phyloP scores from a whole-genome alignment of 2,329 filamentous ascomycete genomes.

The Ceratocystis ficicola region DNA sequence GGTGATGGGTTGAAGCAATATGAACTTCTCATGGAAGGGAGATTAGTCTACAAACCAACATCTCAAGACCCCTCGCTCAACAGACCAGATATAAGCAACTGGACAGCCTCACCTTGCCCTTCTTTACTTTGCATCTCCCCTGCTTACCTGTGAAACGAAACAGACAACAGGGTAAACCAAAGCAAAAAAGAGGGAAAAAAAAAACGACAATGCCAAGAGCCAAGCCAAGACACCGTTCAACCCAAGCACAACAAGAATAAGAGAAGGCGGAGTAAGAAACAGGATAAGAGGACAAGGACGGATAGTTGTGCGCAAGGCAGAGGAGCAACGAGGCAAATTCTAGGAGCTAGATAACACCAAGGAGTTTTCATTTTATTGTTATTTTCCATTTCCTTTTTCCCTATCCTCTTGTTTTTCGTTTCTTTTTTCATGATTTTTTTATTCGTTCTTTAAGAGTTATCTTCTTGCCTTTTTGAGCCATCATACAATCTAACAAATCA shows the following conservation, averaged over 20 bases:
- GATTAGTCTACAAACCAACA: too few relatives aligned
- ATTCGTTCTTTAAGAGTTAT: not conserved
- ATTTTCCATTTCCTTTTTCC: not conserved
- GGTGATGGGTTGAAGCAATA: too few relatives aligned
- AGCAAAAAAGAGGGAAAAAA: not conserved
- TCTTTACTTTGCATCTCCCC: not conserved
- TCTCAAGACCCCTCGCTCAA: too few relatives aligned
- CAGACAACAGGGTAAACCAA: not conserved
- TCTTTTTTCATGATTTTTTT: conserved; percentile 5
- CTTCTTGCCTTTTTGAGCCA: too few relatives aligned
- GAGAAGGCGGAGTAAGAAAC: not conserved
- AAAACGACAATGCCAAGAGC: not conserved
- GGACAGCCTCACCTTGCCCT: not conserved
- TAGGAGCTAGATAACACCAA: not conserved
- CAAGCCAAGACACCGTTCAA: conserved; percentile 10
- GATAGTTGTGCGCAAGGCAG: not conserved
- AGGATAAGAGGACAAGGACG: not conserved
- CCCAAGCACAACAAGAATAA: conserved; percentile 5
- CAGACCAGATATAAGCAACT: too few relatives aligned
- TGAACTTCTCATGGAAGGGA: too few relatives aligned
- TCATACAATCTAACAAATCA: not conserved
- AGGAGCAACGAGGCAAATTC: not conserved
- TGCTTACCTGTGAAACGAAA: conserved; percentile 6
- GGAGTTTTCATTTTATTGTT: not conserved
- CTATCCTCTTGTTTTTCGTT: not conserved